Conservation (phyloP, 176 grass and related monocot genomes). For the Sorghum bicolor region DNA sequence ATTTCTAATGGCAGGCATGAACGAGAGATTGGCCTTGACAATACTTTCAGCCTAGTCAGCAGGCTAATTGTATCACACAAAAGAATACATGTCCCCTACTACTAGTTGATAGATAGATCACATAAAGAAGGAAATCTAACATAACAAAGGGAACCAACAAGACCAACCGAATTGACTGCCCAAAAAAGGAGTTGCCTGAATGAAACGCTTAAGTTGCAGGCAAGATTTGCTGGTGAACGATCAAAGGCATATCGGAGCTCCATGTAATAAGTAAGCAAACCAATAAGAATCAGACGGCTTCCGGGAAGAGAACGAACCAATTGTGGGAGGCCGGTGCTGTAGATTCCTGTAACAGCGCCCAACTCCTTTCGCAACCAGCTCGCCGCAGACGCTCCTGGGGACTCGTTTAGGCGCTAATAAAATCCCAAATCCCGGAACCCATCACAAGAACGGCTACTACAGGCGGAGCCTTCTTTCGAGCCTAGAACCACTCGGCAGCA, state of each 20-base stretch:
- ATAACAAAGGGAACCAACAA: neutral
- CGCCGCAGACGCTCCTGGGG: neutral
- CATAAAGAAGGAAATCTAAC: neutral
- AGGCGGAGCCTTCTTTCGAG: neutral
- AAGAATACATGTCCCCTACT: neutral
- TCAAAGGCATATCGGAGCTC: neutral
- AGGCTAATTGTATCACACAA: neutral
- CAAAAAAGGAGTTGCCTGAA: neutral
- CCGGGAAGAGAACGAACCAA: neutral
- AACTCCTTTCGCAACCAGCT: conserved; percentile 1
- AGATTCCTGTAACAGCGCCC: neutral
- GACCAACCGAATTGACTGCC: neutral
- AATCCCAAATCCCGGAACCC: neutral
- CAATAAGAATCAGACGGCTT: neutral
- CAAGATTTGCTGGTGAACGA: neutral
- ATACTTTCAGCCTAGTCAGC: conserved; percentile 10
- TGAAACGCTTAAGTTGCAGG: neutral
- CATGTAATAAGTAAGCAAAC: conserved; percentile 8
- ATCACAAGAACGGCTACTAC: neutral
- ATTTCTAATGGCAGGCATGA: neutral
- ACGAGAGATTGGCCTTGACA: conserved; percentile 11
- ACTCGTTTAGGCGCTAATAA: neutral
- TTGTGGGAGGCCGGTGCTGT: neutral
- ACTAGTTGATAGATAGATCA: neutral
- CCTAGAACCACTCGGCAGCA: neutral